phyloP scores from a whole-genome alignment of 1,284 basidiomycete genomes.

The Ganoderma boninense region DNA sequence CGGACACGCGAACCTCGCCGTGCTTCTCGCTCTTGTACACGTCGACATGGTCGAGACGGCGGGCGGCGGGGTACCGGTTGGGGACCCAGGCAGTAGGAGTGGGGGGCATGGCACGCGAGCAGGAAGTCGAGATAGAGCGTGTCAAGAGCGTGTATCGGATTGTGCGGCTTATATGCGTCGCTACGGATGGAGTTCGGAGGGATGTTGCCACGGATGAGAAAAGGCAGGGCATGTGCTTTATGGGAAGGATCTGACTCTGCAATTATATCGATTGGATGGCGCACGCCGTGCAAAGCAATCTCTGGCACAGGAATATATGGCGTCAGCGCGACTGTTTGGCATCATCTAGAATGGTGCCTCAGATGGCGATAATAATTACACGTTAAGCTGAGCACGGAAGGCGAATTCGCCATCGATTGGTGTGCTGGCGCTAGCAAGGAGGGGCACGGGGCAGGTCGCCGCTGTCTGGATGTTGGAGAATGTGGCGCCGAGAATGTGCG shows the following conservation, averaged over 20 bases:
- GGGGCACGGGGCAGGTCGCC: background rate
- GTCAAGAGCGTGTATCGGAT: conserved; percentile 18
- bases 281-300: conserved; percentile 24
- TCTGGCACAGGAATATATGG: conserved; percentile 25
- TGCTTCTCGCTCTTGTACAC: conserved; percentile 69
- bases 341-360: background rate
- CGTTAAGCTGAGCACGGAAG: conserved; percentile 20
- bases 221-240: conserved; percentile 36
- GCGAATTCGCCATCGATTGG: conserved; percentile 27
- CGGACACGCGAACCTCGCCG: conserved; percentile 67
- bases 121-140: conserved; percentile 26
- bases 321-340: conserved; percentile 26
- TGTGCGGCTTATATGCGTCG: conserved; percentile 30
- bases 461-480: background rate
- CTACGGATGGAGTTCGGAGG: conserved; percentile 34
- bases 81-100: conserved; percentile 48
- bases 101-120: conserved; percentile 35
- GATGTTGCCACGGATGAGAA: conserved; percentile 30
- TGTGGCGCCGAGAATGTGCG: background rate
- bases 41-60: conserved; percentile 72
- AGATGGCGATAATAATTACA: conserved; percentile 19
- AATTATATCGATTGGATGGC: conserved; percentile 29
- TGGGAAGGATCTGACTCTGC: conserved; percentile 15
- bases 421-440: background rate
- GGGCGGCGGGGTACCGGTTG: conserved; percentile 66